A percentile compares a stretch with the other conserved stretches of the same genome.
These are phyloP conservation scores for Aspergillus thermomutatus DNA, from an alignment of 2,329 filamentous ascomycete genomes.

Conservation along the genomic window DNA sequence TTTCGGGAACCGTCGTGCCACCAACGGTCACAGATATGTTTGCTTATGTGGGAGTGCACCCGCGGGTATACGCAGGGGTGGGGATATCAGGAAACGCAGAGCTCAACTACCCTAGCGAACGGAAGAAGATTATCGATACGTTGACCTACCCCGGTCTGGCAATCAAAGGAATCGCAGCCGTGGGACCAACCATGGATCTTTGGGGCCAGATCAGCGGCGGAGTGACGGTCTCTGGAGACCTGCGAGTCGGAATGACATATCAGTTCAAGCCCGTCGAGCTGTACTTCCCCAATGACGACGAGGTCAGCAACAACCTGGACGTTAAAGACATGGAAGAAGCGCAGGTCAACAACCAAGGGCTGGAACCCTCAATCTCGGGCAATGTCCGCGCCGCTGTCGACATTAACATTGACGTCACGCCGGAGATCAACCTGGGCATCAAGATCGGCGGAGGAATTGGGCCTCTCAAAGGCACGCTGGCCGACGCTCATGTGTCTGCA, in stretches of 20 bases:
- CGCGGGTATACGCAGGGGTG: constrained; percentile 9
- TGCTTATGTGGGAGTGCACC: constrained; percentile 14
- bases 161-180: constrained; percentile 22
- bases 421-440: constrained; percentile 18
- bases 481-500: background rate
- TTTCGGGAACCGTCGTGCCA: constrained; percentile 20
- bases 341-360: background rate
- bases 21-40: constrained; percentile 8
- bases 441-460: constrained; percentile 6
- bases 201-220: constrained; percentile 17
- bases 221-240: constrained; percentile 10
- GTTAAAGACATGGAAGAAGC: constrained; percentile 6
- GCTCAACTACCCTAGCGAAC: constrained; percentile 9
- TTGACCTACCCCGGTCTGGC: constrained; percentile 22
- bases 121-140: constrained; percentile 19
- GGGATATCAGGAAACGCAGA: constrained; percentile 13
- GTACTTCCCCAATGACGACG: constrained; percentile 16
- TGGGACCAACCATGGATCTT: constrained; percentile 20
- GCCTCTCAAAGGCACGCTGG: background rate
- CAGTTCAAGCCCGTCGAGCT: constrained; percentile 16
- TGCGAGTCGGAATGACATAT: constrained; percentile 11
- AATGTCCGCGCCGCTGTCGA: constrained; percentile 10
- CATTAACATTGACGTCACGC: constrained; percentile 13
- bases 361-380: constrained; percentile 15
- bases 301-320: background rate